These are phyloP conservation scores for Quercus alba DNA, from an alignment of 306 rosid genomes.

Conservation along the genomic window DNA sequence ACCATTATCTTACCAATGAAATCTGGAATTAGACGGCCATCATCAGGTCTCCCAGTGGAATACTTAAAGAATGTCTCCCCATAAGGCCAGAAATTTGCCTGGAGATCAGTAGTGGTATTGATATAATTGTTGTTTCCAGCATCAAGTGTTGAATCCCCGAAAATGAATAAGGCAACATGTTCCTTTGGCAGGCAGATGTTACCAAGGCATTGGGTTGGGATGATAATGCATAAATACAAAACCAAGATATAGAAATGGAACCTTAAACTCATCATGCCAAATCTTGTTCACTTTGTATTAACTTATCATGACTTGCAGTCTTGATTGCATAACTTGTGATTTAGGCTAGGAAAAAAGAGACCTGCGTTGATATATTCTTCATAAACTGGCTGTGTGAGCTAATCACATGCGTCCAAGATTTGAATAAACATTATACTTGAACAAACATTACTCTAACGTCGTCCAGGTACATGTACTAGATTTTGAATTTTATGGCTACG, in stretches of 20 bases:
- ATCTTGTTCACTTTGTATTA: neutral
- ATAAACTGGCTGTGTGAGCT: no score
- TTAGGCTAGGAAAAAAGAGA: no score
- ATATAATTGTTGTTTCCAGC: constrained; percentile 55
- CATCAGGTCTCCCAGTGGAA: neutral
- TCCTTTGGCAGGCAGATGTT: constrained; percentile 16
- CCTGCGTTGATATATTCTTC: no score
- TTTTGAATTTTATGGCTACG: no score
- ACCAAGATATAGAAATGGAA: constrained; percentile 8
- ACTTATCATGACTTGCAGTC: neutral
- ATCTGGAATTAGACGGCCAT: constrained; percentile 23
- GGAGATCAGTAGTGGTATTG: neutral
- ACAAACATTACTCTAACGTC: no score
- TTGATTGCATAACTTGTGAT: no score
- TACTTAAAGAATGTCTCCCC: neutral
- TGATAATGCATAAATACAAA: neutral
- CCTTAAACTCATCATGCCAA: constrained; percentile 5
- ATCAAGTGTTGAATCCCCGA: constrained; percentile 63
- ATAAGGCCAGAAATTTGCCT: neutral
- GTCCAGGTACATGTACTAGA: no score
- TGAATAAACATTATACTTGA: no score
- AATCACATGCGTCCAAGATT: no score
- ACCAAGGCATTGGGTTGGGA: neutral
- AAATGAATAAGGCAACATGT: constrained; percentile 34
- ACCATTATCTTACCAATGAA: constrained; percentile 36